phyloP scores from a whole-genome alignment of 176 grass and related monocot species.

The Aegilops speltoides region DNA sequence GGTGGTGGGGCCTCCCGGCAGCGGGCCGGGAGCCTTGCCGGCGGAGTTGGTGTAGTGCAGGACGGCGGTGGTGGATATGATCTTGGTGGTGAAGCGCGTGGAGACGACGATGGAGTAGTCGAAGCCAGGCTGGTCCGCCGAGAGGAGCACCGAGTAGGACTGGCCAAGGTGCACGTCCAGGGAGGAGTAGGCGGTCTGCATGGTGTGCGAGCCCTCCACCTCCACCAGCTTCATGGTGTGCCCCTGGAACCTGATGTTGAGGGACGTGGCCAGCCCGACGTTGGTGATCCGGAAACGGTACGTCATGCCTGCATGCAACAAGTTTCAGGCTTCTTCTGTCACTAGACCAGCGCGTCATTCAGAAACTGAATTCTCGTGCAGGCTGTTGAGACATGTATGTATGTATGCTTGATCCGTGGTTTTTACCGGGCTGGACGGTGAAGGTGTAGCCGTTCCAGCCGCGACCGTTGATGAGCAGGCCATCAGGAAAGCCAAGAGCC shows the following conservation, averaged over 20 bases:
- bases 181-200: conserved; percentile 76
- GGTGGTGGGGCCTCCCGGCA: conserved; percentile 62
- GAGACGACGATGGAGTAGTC: conserved; percentile 82
- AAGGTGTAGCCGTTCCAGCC: conserved; percentile 61
- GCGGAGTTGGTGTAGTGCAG: conserved; percentile 68
- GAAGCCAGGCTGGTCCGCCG: conserved; percentile 61
- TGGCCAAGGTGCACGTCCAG: conserved; percentile 89
- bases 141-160: conserved; percentile 86
- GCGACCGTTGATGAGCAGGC: conserved; percentile 70
- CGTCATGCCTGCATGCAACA: conserved; percentile 50
- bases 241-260: conserved; percentile 88
- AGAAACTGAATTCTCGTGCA: neutral
- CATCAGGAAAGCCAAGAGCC: conserved; percentile 63
- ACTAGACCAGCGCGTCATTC: neutral
- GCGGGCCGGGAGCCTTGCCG: conserved; percentile 37
- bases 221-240: conserved; percentile 88
- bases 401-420: neutral
- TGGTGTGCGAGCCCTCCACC: conserved; percentile 81
- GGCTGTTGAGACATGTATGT: neutral
- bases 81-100: conserved; percentile 66
- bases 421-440: conserved; percentile 58
- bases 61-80: conserved; percentile 58
- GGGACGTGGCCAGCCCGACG: conserved; percentile 66
- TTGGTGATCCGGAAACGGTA: conserved; percentile 86
- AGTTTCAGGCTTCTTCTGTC: neutral